Conservation (phyloP, 2,329 filamentous ascomycete genomes). For the Fusarium clavum region DNA sequence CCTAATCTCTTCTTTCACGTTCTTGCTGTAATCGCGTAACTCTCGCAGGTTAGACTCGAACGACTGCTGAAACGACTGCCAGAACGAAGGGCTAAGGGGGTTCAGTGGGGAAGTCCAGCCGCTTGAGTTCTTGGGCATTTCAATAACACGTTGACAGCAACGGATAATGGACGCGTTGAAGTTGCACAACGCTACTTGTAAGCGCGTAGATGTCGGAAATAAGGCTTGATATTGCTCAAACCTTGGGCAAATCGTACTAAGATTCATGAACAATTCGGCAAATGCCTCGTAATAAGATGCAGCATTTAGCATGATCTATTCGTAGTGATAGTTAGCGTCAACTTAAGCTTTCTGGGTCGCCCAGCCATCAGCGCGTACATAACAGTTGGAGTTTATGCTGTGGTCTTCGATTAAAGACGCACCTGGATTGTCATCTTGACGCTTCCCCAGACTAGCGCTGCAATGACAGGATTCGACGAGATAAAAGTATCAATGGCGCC, state of each 20-base stretch:
- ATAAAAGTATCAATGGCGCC: slow-evolving; percentile 53
- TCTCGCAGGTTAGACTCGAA: slow-evolving; percentile 43
- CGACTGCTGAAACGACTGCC: slow-evolving; percentile 47
- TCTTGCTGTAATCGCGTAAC: slow-evolving; percentile 32
- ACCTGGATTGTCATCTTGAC: slow-evolving; percentile 48
- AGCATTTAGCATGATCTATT: slow-evolving; percentile 50
- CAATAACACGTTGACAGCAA: slow-evolving; percentile 49
- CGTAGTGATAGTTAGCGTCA: rapidly evolving
- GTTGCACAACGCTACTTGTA: slow-evolving; percentile 50
- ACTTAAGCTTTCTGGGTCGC: too few species aligned
- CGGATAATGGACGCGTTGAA: slow-evolving; percentile 53
- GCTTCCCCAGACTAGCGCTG: slow-evolving; percentile 58
- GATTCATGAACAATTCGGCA: slow-evolving; percentile 51
- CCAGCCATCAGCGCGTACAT: too few species aligned
- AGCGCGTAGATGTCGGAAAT: slow-evolving; percentile 49
- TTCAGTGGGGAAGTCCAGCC: slow-evolving; percentile 29
- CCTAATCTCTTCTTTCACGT: slow-evolving; percentile 43
- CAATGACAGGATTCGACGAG: slow-evolving; percentile 52
- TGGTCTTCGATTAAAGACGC: rapidly evolving
- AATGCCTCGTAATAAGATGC: slow-evolving; percentile 55
- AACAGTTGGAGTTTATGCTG: too few species aligned
- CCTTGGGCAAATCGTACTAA: slow-evolving; percentile 51
- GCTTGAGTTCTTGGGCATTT: neutral
- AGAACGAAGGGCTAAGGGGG: neutral
- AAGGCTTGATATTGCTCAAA: slow-evolving; percentile 53